Evolutionary conservation across 441 rosid genomes (phyloP), one percentile per base, ranked within the genome.

Genomic region (Sinapis alba): DNA sequence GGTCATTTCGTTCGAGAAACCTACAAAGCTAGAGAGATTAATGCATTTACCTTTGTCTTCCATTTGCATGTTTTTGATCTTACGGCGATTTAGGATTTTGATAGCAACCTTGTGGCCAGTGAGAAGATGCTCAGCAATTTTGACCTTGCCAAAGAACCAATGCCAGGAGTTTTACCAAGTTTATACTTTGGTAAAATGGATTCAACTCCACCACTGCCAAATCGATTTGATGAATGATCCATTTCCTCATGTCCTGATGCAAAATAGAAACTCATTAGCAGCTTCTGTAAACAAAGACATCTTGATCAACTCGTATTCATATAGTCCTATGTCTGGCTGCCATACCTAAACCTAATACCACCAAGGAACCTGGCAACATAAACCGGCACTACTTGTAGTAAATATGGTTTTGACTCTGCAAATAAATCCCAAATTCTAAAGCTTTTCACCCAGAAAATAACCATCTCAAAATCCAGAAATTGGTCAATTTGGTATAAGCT

Each of bases 131-230:
- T 88, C 97, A 0, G 99, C 99, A 73, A 93, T 88, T 80, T 93
- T 96, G 57, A 96, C 99, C 86, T 96, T 93, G 6, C 99, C 97
- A 96, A 96, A 10, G 99, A 85, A 63, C 99, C 99, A 69, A 93
- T 93, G 64, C 99, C 99, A 50, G 91, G 93, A 57, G 95, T 96
- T 83, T 87, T 93, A 27, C 97, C 98, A 73, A 96, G 90, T 85
- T 88, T 96, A 76, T 96, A 96, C 80, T 93, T 93, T 18, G 86
- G 83, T 62, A 93, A 76, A 63, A 78, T 73, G 66, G 84, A 74
- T 68, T 93, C 97, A 54, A 79, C 84, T 53, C 87, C 85, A 64
- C 82, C 73, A 19, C 78, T 79, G 0, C 53, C 53, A 41, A 88
- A 85, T 67, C 94, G 86, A 77, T 82, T 82, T 41, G 82, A 71